A percentile compares a stretch with the other conserved stretches of the same genome.
Evolutionary conservation across 192 early-diverging fungal species (phyloP).

Genomic region (Coemansia sp.): DNA sequence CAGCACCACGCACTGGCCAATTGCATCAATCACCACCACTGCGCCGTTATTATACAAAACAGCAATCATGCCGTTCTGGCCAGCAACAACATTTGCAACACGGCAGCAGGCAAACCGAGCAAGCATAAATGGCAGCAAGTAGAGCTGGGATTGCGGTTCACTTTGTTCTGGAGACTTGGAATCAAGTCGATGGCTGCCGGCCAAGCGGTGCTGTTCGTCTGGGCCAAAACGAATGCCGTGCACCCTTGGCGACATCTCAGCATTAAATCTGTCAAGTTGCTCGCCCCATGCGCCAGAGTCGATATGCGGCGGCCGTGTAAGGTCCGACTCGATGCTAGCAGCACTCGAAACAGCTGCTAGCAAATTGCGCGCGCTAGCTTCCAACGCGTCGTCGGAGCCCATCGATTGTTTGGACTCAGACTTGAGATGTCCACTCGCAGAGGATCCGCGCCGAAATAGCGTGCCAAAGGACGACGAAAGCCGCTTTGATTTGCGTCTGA

Average conservation of each 20-base stretch:
- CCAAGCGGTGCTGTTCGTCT: background rate
- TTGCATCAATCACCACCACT: conserved; percentile 37
- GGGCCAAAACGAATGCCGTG: conserved; percentile 21
- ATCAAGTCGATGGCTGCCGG: background rate
- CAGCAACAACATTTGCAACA: conserved; percentile 5
- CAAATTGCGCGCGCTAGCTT: background rate
- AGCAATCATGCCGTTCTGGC: conserved; percentile 22
- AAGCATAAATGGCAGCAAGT: conserved; percentile 38
- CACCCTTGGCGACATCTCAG: conserved; percentile 20
- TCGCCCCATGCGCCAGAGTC: conserved; percentile 12
- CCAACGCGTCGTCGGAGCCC: background rate
- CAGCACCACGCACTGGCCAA: conserved; percentile 22
- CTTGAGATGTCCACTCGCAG: background rate
- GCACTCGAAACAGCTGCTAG: background rate
- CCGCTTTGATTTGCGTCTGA: conserved; percentile 38
- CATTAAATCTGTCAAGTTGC: conserved; percentile 5
- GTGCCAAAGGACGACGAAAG: conserved; percentile 26
- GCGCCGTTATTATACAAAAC: conserved; percentile 21
- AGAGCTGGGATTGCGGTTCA: background rate
- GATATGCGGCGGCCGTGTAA: conserved; percentile 3
- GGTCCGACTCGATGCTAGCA: background rate
- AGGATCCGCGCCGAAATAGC: conserved; percentile 20
- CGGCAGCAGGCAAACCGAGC: conserved; percentile 18
- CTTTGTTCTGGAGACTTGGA: background rate
- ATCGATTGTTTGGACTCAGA: background rate